A percentile compares a stretch with the other conserved stretches of the same genome.
Evolutionary conservation across 768 basidiomycete species (phyloP).

Genomic region (Nidularia sp.): DNA sequence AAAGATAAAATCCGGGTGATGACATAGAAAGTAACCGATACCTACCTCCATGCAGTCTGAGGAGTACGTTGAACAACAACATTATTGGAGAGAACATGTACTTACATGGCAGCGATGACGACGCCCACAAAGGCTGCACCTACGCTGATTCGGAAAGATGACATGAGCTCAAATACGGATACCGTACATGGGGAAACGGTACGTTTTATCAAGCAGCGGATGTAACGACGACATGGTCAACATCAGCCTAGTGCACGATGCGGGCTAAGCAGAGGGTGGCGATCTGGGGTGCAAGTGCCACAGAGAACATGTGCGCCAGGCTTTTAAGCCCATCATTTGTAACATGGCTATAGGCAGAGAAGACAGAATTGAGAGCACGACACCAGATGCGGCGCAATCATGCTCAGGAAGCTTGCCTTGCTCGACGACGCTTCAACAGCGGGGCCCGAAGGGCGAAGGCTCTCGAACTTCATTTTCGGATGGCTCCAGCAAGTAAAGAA

Average conservation of each 20-base stretch:
- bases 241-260: background rate
- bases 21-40: conserved; percentile 3
- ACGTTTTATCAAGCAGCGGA: conserved; percentile 27
- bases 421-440: background rate
- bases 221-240: background rate
- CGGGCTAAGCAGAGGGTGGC: background rate
- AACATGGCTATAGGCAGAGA: background rate
- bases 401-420: background rate
- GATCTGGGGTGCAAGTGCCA: background rate
- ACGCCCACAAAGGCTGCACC: conserved; percentile 51
- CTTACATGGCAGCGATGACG: conserved; percentile 43
- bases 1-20: background rate
- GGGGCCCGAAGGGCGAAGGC: background rate
- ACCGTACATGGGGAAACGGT: background rate
- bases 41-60: conserved; percentile 48
- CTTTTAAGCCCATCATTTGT: background rate
- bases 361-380: background rate
- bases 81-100: conserved; percentile 3
- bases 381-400: background rate
- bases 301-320: background rate
- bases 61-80: background rate
- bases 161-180: background rate
- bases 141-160: conserved; percentile 23
- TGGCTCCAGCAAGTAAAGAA: background rate
- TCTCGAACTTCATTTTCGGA: background rate